These are phyloP conservation scores for Tubosaeta sp. DNA, from an alignment of 768 basidiomycete genomes.

Conservation along the genomic window DNA sequence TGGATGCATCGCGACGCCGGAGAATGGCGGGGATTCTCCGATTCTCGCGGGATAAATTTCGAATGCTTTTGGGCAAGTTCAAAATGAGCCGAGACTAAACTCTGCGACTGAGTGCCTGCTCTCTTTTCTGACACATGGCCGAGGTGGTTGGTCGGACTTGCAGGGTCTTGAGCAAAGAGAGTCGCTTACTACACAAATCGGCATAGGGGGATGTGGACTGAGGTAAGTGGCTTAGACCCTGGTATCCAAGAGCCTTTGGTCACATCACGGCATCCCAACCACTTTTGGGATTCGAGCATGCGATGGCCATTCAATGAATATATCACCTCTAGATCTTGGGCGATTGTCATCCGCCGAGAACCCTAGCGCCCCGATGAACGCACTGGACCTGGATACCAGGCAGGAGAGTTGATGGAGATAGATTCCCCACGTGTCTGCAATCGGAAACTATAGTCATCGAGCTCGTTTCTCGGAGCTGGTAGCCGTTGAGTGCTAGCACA, in stretches of 20 bases:
- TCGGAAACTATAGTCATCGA: not conserved
- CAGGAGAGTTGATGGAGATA: not conserved
- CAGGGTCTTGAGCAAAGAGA: not conserved
- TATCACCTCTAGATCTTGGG: not conserved
- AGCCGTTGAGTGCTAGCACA: not conserved
- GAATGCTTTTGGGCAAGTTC: not conserved
- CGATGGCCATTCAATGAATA: not conserved
- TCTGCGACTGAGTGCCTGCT: not conserved
- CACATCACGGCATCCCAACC: not conserved
- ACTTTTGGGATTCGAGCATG: not conserved
- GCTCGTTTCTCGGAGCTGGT: too few relatives aligned
- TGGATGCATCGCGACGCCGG: not conserved
- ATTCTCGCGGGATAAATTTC: not conserved
- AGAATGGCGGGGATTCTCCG: not conserved
- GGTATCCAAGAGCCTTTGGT: not conserved
- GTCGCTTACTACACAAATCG: not conserved
- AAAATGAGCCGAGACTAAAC: not conserved
- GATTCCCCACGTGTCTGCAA: not conserved
- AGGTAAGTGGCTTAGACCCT: slow-evolving; percentile 12
- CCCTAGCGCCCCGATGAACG: slow-evolving; percentile 1
- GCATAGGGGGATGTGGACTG: not conserved
- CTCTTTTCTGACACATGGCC: not conserved
- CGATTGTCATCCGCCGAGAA: slow-evolving; percentile 1
- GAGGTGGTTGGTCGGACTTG: not conserved
- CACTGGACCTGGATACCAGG: not conserved